Evolutionary conservation across 2,329 filamentous ascomycete species (phyloP).

Genomic region (Tothia fuscella): DNA sequence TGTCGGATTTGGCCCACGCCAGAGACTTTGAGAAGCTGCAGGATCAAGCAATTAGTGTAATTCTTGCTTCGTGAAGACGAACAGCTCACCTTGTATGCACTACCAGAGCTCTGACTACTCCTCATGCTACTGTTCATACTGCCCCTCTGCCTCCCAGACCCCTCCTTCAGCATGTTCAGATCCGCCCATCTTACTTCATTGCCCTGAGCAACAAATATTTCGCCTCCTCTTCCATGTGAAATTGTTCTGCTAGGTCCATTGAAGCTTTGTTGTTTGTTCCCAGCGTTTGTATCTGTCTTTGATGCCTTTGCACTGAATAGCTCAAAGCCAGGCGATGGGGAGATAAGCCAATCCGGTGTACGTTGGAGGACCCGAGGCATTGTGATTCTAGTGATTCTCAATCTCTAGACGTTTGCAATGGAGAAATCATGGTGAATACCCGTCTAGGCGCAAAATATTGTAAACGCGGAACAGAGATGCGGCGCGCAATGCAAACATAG

Average conservation of each 20-base stretch:
- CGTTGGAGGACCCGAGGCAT: constrained; percentile 85
- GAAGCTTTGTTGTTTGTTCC: constrained; percentile 19
- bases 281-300: constrained; percentile 2
- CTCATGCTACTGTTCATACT: too few species aligned
- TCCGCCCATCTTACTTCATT: constrained; percentile 90
- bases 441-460: too few species aligned
- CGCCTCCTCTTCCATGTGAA: constrained; percentile 61
- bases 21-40: constrained; percentile 61
- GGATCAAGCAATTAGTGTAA: neutral
- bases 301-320: constrained; percentile 46
- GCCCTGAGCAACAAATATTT: constrained; percentile 79
- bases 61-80: neutral
- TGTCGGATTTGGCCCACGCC: constrained; percentile 76
- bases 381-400: constrained; percentile 12
- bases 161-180: constrained; percentile 58
- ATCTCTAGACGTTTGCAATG: too few species aligned
- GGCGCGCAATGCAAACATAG: too few species aligned
- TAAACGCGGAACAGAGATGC: too few species aligned
- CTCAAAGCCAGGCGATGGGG: constrained; percentile 62
- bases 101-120: too few species aligned
- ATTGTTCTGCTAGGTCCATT: constrained; percentile 48
- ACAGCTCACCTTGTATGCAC: constrained; percentile 1
- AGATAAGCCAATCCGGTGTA: constrained; percentile 76
- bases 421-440: too few species aligned
- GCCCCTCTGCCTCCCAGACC: neutral